A percentile compares a stretch with the other conserved stretches of the same genome.
Evolutionary conservation across 805 yeast species (phyloP).

Genomic region (Zygotorulaspora sp.): DNA sequence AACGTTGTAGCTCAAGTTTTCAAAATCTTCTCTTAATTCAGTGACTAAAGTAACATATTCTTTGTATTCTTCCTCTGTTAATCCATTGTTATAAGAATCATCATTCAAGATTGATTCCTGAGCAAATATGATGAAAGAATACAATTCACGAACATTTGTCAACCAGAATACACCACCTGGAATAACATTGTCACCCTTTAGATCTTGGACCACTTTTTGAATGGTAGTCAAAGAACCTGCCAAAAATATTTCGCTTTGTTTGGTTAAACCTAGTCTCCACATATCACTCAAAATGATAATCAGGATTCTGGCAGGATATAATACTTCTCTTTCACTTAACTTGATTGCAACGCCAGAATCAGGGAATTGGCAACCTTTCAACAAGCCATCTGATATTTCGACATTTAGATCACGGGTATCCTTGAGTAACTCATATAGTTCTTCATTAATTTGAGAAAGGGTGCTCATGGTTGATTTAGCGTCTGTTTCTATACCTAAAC

Average conservation of each 20-base stretch:
- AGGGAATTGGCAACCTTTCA: conserved; percentile 82
- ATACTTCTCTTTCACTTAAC: conserved; percentile 79
- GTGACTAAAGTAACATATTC: conserved; percentile 86
- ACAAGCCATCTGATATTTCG: conserved; percentile 81
- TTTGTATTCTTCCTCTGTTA: conserved; percentile 85
- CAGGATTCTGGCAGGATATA: conserved; percentile 93
- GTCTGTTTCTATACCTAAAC: conserved; percentile 35
- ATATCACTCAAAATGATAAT: conserved; percentile 89
- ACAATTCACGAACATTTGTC: conserved; percentile 91
- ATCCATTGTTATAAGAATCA: conserved; percentile 70
- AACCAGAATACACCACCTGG: conserved; percentile 97
- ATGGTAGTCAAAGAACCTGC: conserved; percentile 86
- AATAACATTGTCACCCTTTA: conserved; percentile 81
- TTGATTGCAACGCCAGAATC: conserved; percentile 79
- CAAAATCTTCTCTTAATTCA: conserved; percentile 90
- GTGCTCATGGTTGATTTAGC: conserved; percentile 41
- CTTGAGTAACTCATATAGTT: conserved; percentile 63
- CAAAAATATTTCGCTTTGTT: conserved; percentile 83
- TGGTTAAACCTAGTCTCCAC: conserved; percentile 96
- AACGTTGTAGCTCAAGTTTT: conserved; percentile 85
- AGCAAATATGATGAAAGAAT: conserved; percentile 91
- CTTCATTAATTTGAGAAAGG: conserved; percentile 71
- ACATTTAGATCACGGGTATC: conserved; percentile 69
- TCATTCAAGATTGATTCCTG: conserved; percentile 86
- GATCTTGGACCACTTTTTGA: conserved; percentile 73